Evolutionary conservation across 371 early-diverging fungal species (phyloP).

Genomic region (Amoeboaphelidium protococcarum): DNA sequence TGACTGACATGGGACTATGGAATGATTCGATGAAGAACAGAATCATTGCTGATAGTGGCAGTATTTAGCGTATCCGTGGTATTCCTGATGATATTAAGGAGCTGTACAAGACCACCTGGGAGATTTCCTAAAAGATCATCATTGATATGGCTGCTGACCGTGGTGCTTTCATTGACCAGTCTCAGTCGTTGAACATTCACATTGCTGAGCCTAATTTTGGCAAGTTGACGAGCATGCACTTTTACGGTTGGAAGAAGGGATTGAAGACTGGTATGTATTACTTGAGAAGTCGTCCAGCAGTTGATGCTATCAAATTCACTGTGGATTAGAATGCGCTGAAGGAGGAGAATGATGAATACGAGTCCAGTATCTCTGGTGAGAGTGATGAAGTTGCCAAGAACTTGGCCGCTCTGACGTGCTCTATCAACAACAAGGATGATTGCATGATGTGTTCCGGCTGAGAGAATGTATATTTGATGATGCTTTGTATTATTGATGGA

Average conservation of each 20-base stretch:
- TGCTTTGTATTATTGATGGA: too few species aligned
- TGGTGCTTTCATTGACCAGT: conserved; percentile 95
- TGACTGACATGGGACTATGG: conserved; percentile 84
- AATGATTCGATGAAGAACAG: conserved; percentile 84
- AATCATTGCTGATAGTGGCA: conserved; percentile 40
- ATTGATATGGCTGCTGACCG: conserved; percentile 60
- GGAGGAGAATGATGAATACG: too few species aligned
- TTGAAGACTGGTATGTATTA: conserved; percentile 99
- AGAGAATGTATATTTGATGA: too few species aligned
- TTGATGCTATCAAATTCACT: conserved; percentile 91
- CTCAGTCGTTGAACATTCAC: conserved; percentile 94
- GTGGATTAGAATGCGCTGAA: too few species aligned
- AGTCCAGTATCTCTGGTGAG: too few species aligned
- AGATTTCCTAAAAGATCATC: conserved; percentile 40
- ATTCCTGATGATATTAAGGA: conserved; percentile 82
- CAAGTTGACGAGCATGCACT: conserved; percentile 93
- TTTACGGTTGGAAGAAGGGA: conserved; percentile 96
- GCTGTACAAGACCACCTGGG: conserved; percentile 97
- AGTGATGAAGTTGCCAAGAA: conserved; percentile 12
- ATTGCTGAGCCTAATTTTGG: conserved; percentile 71
- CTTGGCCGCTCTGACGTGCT: conserved; percentile 36
- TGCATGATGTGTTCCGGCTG: conserved; percentile 71
- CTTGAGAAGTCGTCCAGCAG: conserved; percentile 86
- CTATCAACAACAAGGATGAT: conserved; percentile 66
- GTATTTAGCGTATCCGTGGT: conserved; percentile 17